Evolutionary conservation across 192 early-diverging fungal species (phyloP).

Genomic region (Coemansia interrupta): DNA sequence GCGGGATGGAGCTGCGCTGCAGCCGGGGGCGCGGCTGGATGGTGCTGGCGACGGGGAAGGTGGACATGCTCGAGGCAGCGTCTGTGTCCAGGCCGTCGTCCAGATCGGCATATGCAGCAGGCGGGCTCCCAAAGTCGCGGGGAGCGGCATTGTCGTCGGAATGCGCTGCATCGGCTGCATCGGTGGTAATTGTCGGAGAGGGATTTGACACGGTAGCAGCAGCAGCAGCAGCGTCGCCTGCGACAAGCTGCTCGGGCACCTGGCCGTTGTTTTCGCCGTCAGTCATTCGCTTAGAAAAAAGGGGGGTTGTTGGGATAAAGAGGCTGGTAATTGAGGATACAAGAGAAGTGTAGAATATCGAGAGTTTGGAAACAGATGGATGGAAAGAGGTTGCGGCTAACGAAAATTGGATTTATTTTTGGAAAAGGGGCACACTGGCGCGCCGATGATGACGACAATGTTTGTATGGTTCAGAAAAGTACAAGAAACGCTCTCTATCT

Average conservation of each 20-base stretch:
- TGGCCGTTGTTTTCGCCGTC: too few relatives aligned
- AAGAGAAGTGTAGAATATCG: background rate
- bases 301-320: too few relatives aligned
- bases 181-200: too few relatives aligned
- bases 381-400: too few relatives aligned
- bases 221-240: too few relatives aligned
- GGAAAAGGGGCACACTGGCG: background rate
- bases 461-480: background rate
- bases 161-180: background rate
- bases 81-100: conserved; percentile 6
- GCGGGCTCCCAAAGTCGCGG: conserved; percentile 2
- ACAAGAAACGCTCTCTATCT: background rate
- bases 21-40: conserved; percentile 40
- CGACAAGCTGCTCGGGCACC: too few relatives aligned
- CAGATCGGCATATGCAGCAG: conserved; percentile 2
- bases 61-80: conserved; percentile 11
- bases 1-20: conserved; percentile 48
- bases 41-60: conserved; percentile 17
- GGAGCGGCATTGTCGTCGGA: background rate
- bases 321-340: background rate
- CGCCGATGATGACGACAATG: background rate
- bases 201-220: too few relatives aligned
- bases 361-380: background rate
- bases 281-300: too few relatives aligned
- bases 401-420: too few relatives aligned